A percentile compares a stretch with the other conserved stretches of the same genome.
These are phyloP conservation scores for Eutypella sp. DNA, from an alignment of 2,329 filamentous ascomycete species.

Conservation along the genomic window DNA sequence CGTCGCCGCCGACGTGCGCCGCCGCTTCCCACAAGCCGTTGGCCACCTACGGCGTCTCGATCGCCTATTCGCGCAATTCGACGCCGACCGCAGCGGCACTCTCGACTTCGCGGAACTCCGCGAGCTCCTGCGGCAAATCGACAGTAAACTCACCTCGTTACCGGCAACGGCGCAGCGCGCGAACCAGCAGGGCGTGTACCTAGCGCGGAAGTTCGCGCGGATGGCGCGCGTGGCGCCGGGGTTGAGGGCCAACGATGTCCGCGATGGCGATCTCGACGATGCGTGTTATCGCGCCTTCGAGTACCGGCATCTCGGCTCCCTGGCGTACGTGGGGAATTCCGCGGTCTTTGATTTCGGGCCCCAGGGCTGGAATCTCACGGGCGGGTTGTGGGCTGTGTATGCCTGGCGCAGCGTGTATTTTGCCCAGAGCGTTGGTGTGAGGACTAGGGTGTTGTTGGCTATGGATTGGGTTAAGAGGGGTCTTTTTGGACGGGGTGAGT, in stretches of 20 bases:
- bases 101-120: constrained; percentile 90
- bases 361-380: constrained; percentile 68
- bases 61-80: constrained; percentile 85
- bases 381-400: constrained; percentile 89
- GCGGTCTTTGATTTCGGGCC: constrained; percentile 84
- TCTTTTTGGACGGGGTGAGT: constrained; percentile 86
- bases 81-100: constrained; percentile 87
- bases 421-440: constrained; percentile 89
- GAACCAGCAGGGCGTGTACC: constrained; percentile 91
- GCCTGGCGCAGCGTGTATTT: constrained; percentile 97
- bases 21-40: constrained; percentile 84
- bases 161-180: constrained; percentile 95
- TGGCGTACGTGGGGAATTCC: constrained; percentile 95
- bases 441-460: constrained; percentile 81
- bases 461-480: constrained; percentile 99
- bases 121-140: constrained; percentile 86
- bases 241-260: constrained; percentile 71
- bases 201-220: constrained; percentile 91
- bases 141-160: constrained; percentile 87
- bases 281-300: constrained; percentile 92
- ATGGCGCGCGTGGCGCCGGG: constrained; percentile 73
- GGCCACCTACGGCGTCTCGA: constrained; percentile 85
- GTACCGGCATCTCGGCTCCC: constrained; percentile 83
- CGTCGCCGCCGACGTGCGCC: constrained; percentile 78
- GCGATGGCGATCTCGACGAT: constrained; percentile 86